Evolutionary conservation across 2,329 filamentous ascomycete species (phyloP), one percentile per base, ranked within the genome.

Genomic region (Hymenoscyphus repandus): DNA sequence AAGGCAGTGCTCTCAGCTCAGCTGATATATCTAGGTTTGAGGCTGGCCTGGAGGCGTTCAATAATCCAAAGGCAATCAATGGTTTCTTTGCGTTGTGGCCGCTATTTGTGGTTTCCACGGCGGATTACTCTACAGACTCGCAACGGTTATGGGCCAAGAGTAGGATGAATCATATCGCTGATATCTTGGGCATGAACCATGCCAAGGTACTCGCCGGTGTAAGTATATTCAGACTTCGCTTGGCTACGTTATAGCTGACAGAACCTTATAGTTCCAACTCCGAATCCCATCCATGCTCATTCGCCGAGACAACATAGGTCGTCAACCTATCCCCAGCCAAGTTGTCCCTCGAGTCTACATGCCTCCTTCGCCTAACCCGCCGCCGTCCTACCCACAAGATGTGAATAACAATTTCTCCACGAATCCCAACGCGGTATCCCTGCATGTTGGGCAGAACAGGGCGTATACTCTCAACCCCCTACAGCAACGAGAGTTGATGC

Each of bases 261-360:
- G 22, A 27, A 27, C 13, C 32, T 18, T 3, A 15, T 45, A 82
- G 79, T 70, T 82, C 47, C 73, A 79, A 61, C 65, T 83, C 47
- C 77, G 80, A 20, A 71, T 82, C 15, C 80, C 81, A 2, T 82
- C 78, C 0, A 83, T 83, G 80, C 71, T 82, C 54, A 82, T 84
- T 45, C 57, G 58, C 7, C 57, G 64, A 34, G 64, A 66, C 31
- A 56, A 52, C 30, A 61, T 64, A 53, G 58, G 58, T 30, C 51
- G 54, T 22, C 42, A 51, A 22, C 41, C 58, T 1, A 52, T 55
- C 2, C 49, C 50, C 7, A 18, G 52, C 4, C 47, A 51, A 51
- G 51, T 50, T 13, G 46, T 53, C 6, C 40, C 50, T 12, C 32
- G 37, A 7, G 34, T 49, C 31, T 50, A 52, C 47, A 46, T 50